These are phyloP conservation scores for Xylaria telfairii DNA, from an alignment of 495 filamentous ascomycete species.

Conservation along the genomic window DNA sequence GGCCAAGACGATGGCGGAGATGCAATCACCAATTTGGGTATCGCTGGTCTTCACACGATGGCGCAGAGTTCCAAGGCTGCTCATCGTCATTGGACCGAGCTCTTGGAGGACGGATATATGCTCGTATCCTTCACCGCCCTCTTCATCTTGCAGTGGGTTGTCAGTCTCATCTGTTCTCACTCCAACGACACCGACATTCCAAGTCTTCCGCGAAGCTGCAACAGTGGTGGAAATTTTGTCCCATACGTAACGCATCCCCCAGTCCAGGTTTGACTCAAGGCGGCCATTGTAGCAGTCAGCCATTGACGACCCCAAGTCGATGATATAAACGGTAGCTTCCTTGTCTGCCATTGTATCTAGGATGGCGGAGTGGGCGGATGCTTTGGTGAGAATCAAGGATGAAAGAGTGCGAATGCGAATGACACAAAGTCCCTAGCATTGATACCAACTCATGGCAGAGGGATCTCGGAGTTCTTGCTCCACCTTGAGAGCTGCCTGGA, in stretches of 20 bases:
- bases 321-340: slow-evolving; percentile 88
- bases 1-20: slow-evolving; percentile 85
- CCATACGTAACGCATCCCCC: slow-evolving; percentile 93
- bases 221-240: slow-evolving; percentile 90
- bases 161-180: slow-evolving; percentile 79
- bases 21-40: slow-evolving; percentile 68
- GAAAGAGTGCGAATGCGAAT: slow-evolving; percentile 3
- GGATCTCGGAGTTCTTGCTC: neutral
- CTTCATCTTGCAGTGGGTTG: slow-evolving; percentile 62
- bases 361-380: neutral
- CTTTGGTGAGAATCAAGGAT: neutral
- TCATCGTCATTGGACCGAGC: slow-evolving; percentile 75
- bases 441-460: slow-evolving; percentile 22
- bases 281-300: slow-evolving; percentile 75
- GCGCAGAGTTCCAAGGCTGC: slow-evolving; percentile 68
- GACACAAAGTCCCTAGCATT: slow-evolving; percentile 14
- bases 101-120: slow-evolving; percentile 77
- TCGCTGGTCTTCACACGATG: slow-evolving; percentile 68
- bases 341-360: slow-evolving; percentile 92
- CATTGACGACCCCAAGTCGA: slow-evolving; percentile 89
- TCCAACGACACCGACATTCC: slow-evolving; percentile 79
- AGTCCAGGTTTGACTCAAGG: slow-evolving; percentile 81
- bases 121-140: slow-evolving; percentile 69
- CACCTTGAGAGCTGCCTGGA: slow-evolving; percentile 21
- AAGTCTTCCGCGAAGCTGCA: slow-evolving; percentile 80